Evolutionary conservation across 1,284 basidiomycete genomes (phyloP).

Genomic region (Peniophora sp.): DNA sequence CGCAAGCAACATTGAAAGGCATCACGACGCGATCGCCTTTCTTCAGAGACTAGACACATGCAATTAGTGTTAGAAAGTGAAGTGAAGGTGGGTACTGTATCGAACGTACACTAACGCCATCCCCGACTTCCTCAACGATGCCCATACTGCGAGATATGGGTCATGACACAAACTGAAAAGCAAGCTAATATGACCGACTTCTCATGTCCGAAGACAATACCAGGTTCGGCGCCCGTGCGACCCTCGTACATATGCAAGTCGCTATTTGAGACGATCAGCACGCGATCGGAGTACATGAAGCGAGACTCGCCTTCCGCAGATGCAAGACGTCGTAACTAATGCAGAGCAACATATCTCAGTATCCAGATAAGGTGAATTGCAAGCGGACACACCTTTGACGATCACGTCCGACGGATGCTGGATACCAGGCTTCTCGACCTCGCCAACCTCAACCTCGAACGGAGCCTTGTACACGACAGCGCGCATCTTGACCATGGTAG

Average conservation of each 20-base stretch:
- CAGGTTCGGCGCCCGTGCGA: constrained; percentile 38
- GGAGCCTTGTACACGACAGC: constrained; percentile 44
- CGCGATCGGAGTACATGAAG: background rate
- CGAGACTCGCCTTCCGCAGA: constrained; percentile 36
- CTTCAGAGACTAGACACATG: constrained; percentile 30
- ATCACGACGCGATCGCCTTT: constrained; percentile 46
- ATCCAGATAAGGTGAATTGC: background rate
- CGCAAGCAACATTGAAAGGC: constrained; percentile 51
- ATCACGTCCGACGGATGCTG: constrained; percentile 44
- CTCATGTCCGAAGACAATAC: constrained; percentile 47
- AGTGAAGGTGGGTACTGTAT: background rate
- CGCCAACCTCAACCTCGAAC: constrained; percentile 33
- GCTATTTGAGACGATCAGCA: constrained; percentile 17
- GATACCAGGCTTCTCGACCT: constrained; percentile 37
- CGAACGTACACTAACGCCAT: constrained; percentile 31
- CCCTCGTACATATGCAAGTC: constrained; percentile 52
- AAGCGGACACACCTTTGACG: constrained; percentile 27
- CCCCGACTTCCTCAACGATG: constrained; percentile 38
- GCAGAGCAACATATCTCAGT: constrained; percentile 1
- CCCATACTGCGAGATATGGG: constrained; percentile 29
- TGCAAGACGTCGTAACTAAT: constrained; percentile 42
- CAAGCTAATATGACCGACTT: constrained; percentile 24
- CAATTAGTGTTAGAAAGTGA: background rate
- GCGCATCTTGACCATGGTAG: constrained; percentile 26
- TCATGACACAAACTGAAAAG: background rate